These are phyloP conservation scores for Rosa rugosa DNA, from an alignment of 306 rosid species.

Conservation along the genomic window DNA sequence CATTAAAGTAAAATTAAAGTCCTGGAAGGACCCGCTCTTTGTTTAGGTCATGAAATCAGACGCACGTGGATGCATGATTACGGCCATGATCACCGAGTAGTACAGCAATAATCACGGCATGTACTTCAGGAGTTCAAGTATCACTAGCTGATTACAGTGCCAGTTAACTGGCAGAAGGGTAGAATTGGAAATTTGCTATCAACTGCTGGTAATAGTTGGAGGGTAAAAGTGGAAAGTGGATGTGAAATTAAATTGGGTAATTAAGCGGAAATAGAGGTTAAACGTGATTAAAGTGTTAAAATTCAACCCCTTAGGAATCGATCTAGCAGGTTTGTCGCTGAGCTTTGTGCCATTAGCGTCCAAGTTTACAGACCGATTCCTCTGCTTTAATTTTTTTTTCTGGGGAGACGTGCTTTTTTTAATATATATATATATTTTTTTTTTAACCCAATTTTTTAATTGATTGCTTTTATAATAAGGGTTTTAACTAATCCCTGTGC, in stretches of 20 bases:
- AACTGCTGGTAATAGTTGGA: not conserved
- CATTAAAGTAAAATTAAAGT: not conserved
- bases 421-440: too few relatives aligned
- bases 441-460: not conserved
- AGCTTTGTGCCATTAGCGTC: conserved; percentile 41
- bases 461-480: not conserved
- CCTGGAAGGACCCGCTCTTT: not conserved
- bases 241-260: not conserved
- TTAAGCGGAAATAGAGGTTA: conserved; percentile 1
- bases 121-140: conserved; percentile 10
- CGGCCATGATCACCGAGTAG: conserved; percentile 22
- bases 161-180: not conserved
- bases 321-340: conserved; percentile 55
- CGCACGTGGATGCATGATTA: conserved; percentile 28
- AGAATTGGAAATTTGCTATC: conserved; percentile 1
- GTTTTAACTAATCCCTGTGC: conserved; percentile 19
- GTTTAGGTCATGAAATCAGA: not conserved
- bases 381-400: conserved; percentile 27
- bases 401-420: conserved; percentile 27
- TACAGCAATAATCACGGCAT: conserved; percentile 26
- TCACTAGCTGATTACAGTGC: not conserved
- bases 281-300: conserved; percentile 24
- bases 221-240: conserved; percentile 8
- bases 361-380: conserved; percentile 38
- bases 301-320: conserved; percentile 43